phyloP scores from a whole-genome alignment of 202 grass and related monocot genomes.

The Brachypodium distachyon region DNA sequence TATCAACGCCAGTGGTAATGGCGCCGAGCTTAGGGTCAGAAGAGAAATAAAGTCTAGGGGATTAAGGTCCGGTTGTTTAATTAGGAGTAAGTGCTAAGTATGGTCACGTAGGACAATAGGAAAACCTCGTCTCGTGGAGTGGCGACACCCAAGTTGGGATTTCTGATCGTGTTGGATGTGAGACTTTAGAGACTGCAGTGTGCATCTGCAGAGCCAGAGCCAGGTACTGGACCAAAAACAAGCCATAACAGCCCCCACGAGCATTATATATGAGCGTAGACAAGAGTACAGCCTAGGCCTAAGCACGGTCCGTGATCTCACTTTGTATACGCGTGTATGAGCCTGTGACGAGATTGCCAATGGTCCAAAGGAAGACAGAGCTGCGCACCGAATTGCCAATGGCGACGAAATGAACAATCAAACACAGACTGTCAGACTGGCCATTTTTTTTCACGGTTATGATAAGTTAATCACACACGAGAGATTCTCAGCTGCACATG shows the following conservation, averaged over 20 bases:
- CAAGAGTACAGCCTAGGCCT: background rate
- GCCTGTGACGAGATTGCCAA: background rate
- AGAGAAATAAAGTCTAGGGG: no score
- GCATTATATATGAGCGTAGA: background rate
- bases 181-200: no score
- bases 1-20: no score
- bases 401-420: slow-evolving; percentile 12
- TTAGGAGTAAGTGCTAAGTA: no score
- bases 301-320: background rate
- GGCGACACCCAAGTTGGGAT: no score
- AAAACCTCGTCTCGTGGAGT: no score
- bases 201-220: no score
- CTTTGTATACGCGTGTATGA: background rate
- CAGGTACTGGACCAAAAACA: background rate
- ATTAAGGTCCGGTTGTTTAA: no score
- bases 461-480: background rate
- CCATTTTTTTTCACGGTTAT: no score
- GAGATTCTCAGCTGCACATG: slow-evolving; percentile 5
- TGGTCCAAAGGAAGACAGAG: background rate
- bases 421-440: background rate
- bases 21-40: no score
- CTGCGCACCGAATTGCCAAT: background rate
- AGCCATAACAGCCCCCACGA: background rate
- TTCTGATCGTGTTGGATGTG: no score
- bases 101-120: no score